Evolutionary conservation across 2,329 filamentous ascomycete species (phyloP).

Genomic region (Ophiocordyceps camponoti-rufipedis): DNA sequence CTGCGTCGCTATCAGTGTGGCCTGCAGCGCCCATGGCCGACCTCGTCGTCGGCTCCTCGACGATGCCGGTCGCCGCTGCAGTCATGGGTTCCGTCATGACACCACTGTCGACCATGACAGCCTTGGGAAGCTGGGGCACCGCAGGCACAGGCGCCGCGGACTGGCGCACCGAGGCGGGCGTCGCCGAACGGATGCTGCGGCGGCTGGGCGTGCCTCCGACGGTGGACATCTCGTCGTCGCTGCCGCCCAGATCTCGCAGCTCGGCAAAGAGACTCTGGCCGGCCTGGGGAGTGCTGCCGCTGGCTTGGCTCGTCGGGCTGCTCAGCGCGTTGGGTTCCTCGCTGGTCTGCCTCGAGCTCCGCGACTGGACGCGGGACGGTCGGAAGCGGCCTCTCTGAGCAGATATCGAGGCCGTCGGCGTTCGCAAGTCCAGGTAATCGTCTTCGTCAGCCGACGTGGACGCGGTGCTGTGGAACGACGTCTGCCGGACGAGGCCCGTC

Average conservation of each 20-base stretch:
- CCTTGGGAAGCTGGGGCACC: conserved; percentile 29
- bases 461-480: conserved; percentile 70
- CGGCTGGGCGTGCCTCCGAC: conserved; percentile 34
- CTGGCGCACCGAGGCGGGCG: conserved; percentile 27
- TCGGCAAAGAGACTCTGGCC: conserved; percentile 81
- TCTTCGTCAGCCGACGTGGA: conserved; percentile 72
- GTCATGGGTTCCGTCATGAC: conserved; percentile 43
- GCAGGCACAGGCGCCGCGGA: conserved; percentile 26
- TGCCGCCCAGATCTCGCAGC: conserved; percentile 60
- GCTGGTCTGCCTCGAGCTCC: conserved; percentile 42
- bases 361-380: conserved; percentile 42
- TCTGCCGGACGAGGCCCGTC: conserved; percentile 18
- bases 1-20: conserved; percentile 7
- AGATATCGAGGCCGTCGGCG: conserved; percentile 38
- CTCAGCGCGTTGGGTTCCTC: conserved; percentile 38
- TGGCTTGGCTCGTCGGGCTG: conserved; percentile 39
- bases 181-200: conserved; percentile 25
- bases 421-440: conserved; percentile 35
- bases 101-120: conserved; percentile 39
- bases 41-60: conserved; percentile 15
- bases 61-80: conserved; percentile 8
- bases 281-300: conserved; percentile 31
- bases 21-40: conserved; percentile 18
- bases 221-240: conserved; percentile 55
- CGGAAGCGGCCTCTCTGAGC: conserved; percentile 56